A percentile compares a stretch with the other conserved stretches of the same genome.
phyloP scores from a whole-genome alignment of 2,329 filamentous ascomycete genomes.

The Xenosphaeropsis pyriputrescens region DNA sequence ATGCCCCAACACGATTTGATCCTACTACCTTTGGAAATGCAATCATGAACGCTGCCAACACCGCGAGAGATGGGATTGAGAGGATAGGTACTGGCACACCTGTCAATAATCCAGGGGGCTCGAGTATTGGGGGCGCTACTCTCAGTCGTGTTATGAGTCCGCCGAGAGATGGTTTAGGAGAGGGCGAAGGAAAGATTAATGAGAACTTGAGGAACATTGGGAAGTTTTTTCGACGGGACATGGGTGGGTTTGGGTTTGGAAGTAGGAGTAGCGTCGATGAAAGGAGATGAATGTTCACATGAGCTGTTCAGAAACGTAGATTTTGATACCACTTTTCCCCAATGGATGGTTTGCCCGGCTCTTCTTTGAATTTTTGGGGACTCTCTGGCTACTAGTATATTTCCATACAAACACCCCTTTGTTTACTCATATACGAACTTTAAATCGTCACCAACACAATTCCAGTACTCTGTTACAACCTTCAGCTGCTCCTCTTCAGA shows the following conservation, averaged over 20 bases:
- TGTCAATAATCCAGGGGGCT: slow-evolving; percentile 5
- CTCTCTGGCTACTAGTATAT: too few relatives aligned
- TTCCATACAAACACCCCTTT: too few relatives aligned
- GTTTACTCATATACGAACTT: too few relatives aligned
- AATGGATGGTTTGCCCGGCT: too few relatives aligned
- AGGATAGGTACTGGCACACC: slow-evolving; percentile 47
- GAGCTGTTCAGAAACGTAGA: too few relatives aligned
- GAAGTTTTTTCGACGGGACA: slow-evolving; percentile 87
- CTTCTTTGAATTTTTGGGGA: too few relatives aligned
- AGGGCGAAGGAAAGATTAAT: slow-evolving; percentile 3
- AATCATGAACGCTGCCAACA: slow-evolving; percentile 76
- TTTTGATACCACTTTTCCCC: too few relatives aligned
- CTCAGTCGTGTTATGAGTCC: slow-evolving; percentile 8
- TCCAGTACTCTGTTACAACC: too few relatives aligned
- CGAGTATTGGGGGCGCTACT: slow-evolving; percentile 6
- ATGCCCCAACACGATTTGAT: slow-evolving; percentile 48
- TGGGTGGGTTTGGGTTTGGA: slow-evolving; percentile 47
- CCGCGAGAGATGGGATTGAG: slow-evolving; percentile 71
- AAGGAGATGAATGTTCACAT: neutral
- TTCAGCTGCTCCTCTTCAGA: too few relatives aligned
- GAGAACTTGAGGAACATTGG: slow-evolving; percentile 93
- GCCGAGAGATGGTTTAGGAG: slow-evolving; percentile 11
- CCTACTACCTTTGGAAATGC: slow-evolving; percentile 73
- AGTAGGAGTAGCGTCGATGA: slow-evolving; percentile 11
- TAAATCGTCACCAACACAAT: too few relatives aligned